Conservation (phyloP, 176 grass and related monocot genomes). For the Oropetium thomaeum region DNA sequence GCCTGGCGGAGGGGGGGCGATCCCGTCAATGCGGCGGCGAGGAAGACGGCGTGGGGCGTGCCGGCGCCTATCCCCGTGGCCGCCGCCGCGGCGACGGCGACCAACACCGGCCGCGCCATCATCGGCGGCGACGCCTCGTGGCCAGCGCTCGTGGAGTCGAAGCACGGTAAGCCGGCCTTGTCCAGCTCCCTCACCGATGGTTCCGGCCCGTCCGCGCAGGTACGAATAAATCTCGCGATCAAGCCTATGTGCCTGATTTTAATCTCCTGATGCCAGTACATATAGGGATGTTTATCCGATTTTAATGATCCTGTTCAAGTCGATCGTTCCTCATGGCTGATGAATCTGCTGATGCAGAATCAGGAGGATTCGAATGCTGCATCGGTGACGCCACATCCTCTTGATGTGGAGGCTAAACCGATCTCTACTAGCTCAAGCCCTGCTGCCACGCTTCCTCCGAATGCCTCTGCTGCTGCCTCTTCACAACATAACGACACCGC, state of each 20-base stretch:
- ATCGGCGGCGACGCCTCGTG: constrained; percentile 49
- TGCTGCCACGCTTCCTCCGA: constrained; percentile 26
- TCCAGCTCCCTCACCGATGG: constrained; percentile 58
- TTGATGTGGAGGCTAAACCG: constrained; percentile 10
- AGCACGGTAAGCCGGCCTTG: constrained; percentile 40
- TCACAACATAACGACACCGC: constrained; percentile 8
- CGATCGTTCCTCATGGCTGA: constrained; percentile 11
- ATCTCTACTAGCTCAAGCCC: constrained; percentile 39
- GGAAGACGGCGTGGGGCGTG: constrained; percentile 61
- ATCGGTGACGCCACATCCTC: constrained; percentile 1
- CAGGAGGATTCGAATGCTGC: constrained; percentile 45
- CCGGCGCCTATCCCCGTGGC: constrained; percentile 17
- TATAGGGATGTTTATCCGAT: background rate
- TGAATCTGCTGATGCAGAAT: constrained; percentile 29
- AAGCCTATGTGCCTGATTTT: background rate
- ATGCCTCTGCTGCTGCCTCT: background rate
- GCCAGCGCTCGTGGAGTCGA: constrained; percentile 48
- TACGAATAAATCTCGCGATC: constrained; percentile 47
- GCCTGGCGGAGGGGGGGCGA: constrained; percentile 6
- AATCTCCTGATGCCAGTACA: background rate
- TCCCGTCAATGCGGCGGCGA: constrained; percentile 50
- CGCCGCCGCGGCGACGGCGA: background rate
- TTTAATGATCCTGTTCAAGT: background rate
- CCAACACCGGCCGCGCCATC: constrained; percentile 24
- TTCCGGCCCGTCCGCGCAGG: constrained; percentile 36